These are phyloP conservation scores for Talaromyces ruber DNA, from an alignment of 495 filamentous ascomycete genomes.

Conservation along the genomic window DNA sequence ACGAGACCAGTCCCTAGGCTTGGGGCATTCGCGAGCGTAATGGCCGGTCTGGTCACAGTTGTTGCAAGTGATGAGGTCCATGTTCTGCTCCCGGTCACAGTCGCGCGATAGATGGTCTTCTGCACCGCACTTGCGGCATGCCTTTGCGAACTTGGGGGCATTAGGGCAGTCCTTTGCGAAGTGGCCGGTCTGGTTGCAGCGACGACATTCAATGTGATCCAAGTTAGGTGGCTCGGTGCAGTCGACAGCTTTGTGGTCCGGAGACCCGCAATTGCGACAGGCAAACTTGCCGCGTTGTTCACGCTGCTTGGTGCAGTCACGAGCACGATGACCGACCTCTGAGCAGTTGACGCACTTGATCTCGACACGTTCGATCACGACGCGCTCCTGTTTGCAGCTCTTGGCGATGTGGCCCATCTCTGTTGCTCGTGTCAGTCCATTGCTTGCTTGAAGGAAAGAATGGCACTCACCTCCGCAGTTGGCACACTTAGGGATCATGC, in stretches of 20 bases:
- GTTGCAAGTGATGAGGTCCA: conserved; percentile 47
- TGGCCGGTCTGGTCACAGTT: conserved; percentile 75
- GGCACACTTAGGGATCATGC: conserved; percentile 55
- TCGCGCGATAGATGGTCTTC: conserved; percentile 48
- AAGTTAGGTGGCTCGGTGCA: conserved; percentile 66
- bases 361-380: conserved; percentile 32
- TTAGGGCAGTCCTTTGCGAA: conserved; percentile 77
- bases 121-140: conserved; percentile 58
- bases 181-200: conserved; percentile 71
- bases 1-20: conserved; percentile 64
- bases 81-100: conserved; percentile 44
- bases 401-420: conserved; percentile 68
- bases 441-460: neutral
- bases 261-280: conserved; percentile 74
- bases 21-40: conserved; percentile 60
- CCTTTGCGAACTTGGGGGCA: conserved; percentile 33
- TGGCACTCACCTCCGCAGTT: conserved; percentile 53
- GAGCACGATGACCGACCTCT: conserved; percentile 61
- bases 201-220: conserved; percentile 69
- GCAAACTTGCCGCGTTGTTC: conserved; percentile 45
- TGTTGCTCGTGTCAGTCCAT: conserved; percentile 11
- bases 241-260: conserved; percentile 50
- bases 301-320: conserved; percentile 55
- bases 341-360: conserved; percentile 73
- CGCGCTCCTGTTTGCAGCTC: conserved; percentile 55